Evolutionary conservation across 306 rosid genomes (phyloP), one percentile per base, ranked within the genome.

Genomic region (Cicer cuneatum): DNA sequence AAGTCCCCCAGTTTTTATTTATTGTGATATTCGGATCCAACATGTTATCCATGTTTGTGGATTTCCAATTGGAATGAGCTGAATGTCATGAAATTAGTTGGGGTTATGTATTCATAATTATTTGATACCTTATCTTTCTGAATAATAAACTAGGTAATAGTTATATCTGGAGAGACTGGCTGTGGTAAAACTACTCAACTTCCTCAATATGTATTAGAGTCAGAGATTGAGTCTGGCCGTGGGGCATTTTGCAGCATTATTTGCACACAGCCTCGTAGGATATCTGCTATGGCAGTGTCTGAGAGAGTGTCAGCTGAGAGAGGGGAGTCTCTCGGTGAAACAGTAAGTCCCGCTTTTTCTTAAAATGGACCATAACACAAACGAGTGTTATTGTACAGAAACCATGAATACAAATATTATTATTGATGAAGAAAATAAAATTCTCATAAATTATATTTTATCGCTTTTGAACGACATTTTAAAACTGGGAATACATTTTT

Each of bases 171-270:
- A 80, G 96, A 95, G 86, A 95, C 99, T 76, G 98, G 99, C 73
- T 95, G 99, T 83, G 98, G 99, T 75, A 95, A 95, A 84, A 95
- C 99, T 68, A 95, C 99, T 7, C 99, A 95, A 86, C 83, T 95
- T 89, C 97, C 99, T 59, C 99, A 95, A 67, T 92, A 88, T 85
- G 88, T 95, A 84, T 85, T 95, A 69, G 98, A 95, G 86, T 87
- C 97, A 60, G 93, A 89, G 88, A 81, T 90, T 62, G 99, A 92
- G 80, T 89, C 96, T 67, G 86, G 81, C 21, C 86, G 85, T 56
- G 99, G 98, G 72, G 98, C 93, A 82, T 81, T 78, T 82, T 95
- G 98, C 75, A 92, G 83, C 80, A 89, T 95, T 54, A 85, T 95
- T 68, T 95, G 99, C 78, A 95, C 99, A 37, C 99, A 92, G 76